Conservation (phyloP, 169 alveolate species). For the Ichthyophthirius multifiliis region DNA sequence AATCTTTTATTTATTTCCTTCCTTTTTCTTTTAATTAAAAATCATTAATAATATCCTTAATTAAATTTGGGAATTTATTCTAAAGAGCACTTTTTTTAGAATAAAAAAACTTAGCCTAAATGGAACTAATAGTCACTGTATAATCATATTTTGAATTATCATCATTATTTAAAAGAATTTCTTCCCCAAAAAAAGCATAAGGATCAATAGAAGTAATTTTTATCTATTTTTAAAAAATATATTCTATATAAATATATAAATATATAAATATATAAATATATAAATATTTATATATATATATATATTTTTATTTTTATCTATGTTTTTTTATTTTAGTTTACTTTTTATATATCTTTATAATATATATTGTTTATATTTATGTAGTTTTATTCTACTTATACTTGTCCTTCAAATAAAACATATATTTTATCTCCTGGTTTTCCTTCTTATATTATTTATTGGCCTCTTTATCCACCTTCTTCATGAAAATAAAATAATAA, state of each 20-base stretch:
- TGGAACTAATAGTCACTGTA: neutral
- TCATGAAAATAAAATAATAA: neutral
- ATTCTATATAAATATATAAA: neutral
- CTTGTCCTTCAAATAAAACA: neutral
- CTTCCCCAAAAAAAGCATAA: neutral
- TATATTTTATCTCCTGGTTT: neutral
- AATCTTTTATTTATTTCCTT: neutral
- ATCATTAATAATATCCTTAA: neutral
- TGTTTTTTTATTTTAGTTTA: neutral
- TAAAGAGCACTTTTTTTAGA: neutral
- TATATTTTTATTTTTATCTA: neutral
- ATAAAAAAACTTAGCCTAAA: neutral
- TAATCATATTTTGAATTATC: neutral
- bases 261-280: no score
- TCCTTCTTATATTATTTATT: neutral
- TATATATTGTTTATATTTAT: neutral
- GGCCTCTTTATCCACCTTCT: neutral
- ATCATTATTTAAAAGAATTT: neutral
- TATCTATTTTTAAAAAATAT: neutral
- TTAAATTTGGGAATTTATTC: neutral
- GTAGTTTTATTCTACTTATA: neutral
- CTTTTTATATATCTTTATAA: neutral
- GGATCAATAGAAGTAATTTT: neutral
- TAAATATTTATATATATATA: neutral
- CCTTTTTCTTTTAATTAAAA: neutral